phyloP scores from a whole-genome alignment of 2,329 filamentous ascomycete species.

The Calonectria hongkongensis region DNA sequence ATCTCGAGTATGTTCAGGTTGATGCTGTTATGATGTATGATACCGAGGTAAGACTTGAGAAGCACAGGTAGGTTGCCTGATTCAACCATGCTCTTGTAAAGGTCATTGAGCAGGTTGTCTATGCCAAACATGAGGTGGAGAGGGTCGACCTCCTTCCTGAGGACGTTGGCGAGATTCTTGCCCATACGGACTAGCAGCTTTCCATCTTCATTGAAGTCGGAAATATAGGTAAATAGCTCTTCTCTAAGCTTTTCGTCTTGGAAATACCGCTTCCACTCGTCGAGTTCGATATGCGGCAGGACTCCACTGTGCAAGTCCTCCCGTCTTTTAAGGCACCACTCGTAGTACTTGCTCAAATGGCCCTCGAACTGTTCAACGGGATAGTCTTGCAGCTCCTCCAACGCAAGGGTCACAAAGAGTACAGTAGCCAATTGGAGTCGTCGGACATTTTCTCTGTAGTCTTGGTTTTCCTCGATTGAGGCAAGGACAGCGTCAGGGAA shows the following conservation, averaged over 20 bases:
- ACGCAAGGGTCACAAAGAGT: slow-evolving; percentile 27
- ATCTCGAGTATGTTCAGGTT: slow-evolving; percentile 33
- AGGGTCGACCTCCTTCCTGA: slow-evolving; percentile 26
- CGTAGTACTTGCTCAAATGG: slow-evolving; percentile 33
- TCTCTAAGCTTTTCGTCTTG: background rate
- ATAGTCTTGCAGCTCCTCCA: slow-evolving; percentile 11
- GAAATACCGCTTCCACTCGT: slow-evolving; percentile 18
- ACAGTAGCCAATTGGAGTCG: slow-evolving; percentile 15
- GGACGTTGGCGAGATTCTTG: background rate
- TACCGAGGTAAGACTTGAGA: slow-evolving; percentile 11
- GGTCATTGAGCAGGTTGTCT: slow-evolving; percentile 29
- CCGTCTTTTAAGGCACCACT: slow-evolving; percentile 32
- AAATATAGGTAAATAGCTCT: background rate
- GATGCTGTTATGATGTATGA: slow-evolving; percentile 25
- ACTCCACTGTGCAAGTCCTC: background rate
- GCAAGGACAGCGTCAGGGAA: slow-evolving; percentile 1
- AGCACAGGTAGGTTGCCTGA: slow-evolving; percentile 1
- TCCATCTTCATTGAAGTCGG: slow-evolving; percentile 22
- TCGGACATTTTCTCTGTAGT: slow-evolving; percentile 15
- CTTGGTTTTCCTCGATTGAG: slow-evolving; percentile 6
- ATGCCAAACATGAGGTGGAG: slow-evolving; percentile 29
- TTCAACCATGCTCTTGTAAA: slow-evolving; percentile 25
- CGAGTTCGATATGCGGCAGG: slow-evolving; percentile 4
- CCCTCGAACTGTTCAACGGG: slow-evolving; percentile 16
- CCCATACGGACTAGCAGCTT: slow-evolving; percentile 29